Evolutionary conservation across 2,329 filamentous ascomycete genomes (phyloP).

Genomic region (Alternaria atra): DNA sequence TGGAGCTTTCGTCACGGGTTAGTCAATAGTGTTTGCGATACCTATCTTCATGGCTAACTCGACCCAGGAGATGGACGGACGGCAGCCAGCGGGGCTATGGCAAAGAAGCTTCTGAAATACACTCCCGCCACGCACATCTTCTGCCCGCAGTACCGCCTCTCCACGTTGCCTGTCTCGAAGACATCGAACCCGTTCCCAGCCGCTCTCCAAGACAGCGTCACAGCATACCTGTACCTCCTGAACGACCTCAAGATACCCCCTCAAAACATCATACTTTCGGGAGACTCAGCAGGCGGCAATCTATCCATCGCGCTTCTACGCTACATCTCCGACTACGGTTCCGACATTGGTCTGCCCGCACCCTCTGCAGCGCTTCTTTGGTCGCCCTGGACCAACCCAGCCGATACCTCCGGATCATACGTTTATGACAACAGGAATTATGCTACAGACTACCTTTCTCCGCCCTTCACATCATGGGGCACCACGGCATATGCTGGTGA

Average conservation of each 20-base stretch:
- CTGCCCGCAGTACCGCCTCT: slow-evolving; percentile 60
- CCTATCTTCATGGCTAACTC: neutral
- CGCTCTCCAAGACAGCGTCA: slow-evolving; percentile 60
- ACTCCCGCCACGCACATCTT: slow-evolving; percentile 54
- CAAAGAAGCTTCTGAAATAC: slow-evolving; percentile 47
- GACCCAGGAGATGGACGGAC: slow-evolving; percentile 48
- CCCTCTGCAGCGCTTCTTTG: slow-evolving; percentile 55
- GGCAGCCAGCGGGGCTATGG: slow-evolving; percentile 42
- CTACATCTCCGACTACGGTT: slow-evolving; percentile 56
- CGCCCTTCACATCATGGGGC: slow-evolving; percentile 56
- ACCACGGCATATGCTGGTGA: slow-evolving; percentile 43
- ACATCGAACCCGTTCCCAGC: slow-evolving; percentile 60
- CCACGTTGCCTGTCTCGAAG: slow-evolving; percentile 49
- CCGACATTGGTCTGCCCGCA: slow-evolving; percentile 39
- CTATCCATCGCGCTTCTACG: slow-evolving; percentile 56
- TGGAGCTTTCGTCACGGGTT: slow-evolving; percentile 58
- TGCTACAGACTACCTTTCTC: slow-evolving; percentile 54
- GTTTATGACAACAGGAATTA: slow-evolving; percentile 46
- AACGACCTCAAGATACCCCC: slow-evolving; percentile 53
- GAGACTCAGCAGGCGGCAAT: slow-evolving; percentile 63
- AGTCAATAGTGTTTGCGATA: neutral
- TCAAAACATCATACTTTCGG: slow-evolving; percentile 55
- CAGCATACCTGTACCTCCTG: slow-evolving; percentile 58
- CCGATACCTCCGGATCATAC: slow-evolving; percentile 33
- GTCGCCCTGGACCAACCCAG: slow-evolving; percentile 56